Evolutionary conservation across 805 yeast species (phyloP).

Genomic region (Scheffersomyces spartinae): DNA sequence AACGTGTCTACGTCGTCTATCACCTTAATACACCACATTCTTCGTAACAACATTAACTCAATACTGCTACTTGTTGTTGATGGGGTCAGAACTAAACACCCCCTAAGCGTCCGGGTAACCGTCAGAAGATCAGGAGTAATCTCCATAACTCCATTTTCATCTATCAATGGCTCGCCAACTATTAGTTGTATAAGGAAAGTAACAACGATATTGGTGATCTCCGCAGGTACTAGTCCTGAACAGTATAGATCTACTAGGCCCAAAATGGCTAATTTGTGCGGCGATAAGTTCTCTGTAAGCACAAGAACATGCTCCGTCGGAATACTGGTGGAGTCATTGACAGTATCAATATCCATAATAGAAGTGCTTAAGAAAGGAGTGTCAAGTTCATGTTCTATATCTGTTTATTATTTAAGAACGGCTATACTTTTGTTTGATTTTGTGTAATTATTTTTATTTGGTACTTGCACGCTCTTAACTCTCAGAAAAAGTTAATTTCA

Average conservation of each 20-base stretch:
- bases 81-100: constrained; percentile 9
- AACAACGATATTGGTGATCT: constrained; percentile 26
- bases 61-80: constrained; percentile 6
- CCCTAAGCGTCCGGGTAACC: constrained; percentile 12
- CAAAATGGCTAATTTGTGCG: constrained; percentile 42
- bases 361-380: no score
- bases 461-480: no score
- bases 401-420: no score
- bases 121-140: constrained; percentile 22
- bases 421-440: no score
- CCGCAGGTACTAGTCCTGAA: constrained; percentile 24
- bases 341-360: no score
- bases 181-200: constrained; percentile 33
- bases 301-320: no score
- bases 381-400: no score
- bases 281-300: constrained; percentile 34
- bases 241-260: constrained; percentile 38
- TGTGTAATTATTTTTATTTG: no score
- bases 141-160: constrained; percentile 8
- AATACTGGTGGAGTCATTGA: no score
- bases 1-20: constrained; percentile 1
- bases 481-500: no score
- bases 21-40: constrained; percentile 1
- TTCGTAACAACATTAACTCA: constrained; percentile 1
- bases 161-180: constrained; percentile 19